Conservation (phyloP, 139 green algal genomes). For the Raphidocelis subcapitata region DNA sequence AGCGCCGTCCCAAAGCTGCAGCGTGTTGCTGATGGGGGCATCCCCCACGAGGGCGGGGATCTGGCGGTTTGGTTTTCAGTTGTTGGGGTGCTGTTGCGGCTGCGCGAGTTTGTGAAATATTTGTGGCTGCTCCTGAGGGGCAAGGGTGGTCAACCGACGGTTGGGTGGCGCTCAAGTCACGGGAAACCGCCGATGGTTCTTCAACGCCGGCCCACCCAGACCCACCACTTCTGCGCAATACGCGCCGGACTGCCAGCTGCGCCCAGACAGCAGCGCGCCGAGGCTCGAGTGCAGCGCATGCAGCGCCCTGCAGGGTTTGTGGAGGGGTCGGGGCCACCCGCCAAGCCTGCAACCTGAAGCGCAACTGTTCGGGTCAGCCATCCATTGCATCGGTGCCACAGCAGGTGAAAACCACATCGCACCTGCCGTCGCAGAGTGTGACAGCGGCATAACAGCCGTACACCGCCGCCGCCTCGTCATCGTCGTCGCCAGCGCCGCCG, state of each 20-base stretch:
- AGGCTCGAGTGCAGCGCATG: conserved; percentile 27
- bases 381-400: not conserved
- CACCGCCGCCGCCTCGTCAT: conserved; percentile 10
- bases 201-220: too few relatives aligned
- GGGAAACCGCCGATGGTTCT: too few relatives aligned
- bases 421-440: conserved; percentile 30
- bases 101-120: too few relatives aligned
- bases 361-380: not conserved
- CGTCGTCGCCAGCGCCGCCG: not conserved
- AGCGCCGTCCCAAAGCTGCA: conserved; percentile 8
- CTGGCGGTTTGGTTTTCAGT: too few relatives aligned
- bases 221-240: conserved; percentile 40
- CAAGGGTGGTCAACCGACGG: too few relatives aligned
- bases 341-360: not conserved
- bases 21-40: conserved; percentile 15
- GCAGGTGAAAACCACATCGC: too few relatives aligned
- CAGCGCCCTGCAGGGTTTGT: conserved; percentile 20
- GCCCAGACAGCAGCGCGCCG: conserved; percentile 25
- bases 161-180: too few relatives aligned
- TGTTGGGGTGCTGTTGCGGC: too few relatives aligned
- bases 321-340: too few relatives aligned
- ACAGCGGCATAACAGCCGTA: conserved; percentile 50
- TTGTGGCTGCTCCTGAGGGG: too few relatives aligned
- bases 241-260: conserved; percentile 37
- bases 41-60: conserved; percentile 35